Conservation (phyloP, 805 yeast species). For the Myxozyma monticola region DNA sequence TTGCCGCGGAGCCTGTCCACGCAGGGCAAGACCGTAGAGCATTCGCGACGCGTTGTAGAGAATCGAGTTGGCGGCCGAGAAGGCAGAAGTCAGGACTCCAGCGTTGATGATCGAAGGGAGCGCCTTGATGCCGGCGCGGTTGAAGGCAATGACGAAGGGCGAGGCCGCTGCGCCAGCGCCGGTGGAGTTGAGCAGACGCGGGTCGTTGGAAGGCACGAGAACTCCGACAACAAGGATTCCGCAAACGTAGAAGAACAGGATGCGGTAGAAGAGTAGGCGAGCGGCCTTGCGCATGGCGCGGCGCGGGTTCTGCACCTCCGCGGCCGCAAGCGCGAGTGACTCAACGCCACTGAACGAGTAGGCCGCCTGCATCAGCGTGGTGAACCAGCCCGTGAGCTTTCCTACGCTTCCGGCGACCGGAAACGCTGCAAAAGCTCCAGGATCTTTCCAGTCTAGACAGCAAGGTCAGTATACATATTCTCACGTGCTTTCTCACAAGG, state of each 20-base stretch:
- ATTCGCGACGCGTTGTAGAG: constrained; percentile 42
- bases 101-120: constrained; percentile 80
- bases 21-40: constrained; percentile 66
- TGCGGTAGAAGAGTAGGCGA: constrained; percentile 68
- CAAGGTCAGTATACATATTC: too few relatives aligned
- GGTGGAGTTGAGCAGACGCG: constrained; percentile 57
- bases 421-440: constrained; percentile 60
- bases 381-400: constrained; percentile 59
- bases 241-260: constrained; percentile 65
- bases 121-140: constrained; percentile 54
- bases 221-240: constrained; percentile 80
- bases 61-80: constrained; percentile 57
- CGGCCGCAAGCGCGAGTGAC: constrained; percentile 79
- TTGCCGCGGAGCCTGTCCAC: constrained; percentile 70
- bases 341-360: constrained; percentile 88
- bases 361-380: constrained; percentile 62
- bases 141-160: constrained; percentile 83
- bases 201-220: constrained; percentile 69
- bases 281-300: constrained; percentile 74
- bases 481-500: too few relatives aligned
- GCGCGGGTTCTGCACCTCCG: constrained; percentile 74
- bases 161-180: constrained; percentile 72
- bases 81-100: constrained; percentile 69
- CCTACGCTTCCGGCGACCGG: constrained; percentile 48
- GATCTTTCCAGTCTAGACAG: constrained; percentile 52